Evolutionary conservation across 108 stramenopile species (phyloP), one percentile per base, ranked within the genome.

Genomic region (Nitzschia sp.): DNA sequence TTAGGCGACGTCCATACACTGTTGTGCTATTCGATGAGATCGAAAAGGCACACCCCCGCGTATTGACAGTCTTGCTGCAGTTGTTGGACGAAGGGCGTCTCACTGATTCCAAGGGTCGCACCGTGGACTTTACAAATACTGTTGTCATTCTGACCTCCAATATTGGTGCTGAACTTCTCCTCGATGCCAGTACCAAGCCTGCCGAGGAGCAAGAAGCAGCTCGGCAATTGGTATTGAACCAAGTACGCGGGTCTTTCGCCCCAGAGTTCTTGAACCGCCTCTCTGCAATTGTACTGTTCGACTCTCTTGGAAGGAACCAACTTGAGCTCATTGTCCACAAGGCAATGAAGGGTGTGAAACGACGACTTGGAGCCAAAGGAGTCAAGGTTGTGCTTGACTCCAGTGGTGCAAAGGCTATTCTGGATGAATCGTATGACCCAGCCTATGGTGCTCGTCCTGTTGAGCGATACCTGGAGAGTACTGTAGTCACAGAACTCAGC

Each of bases 191-290:
- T 20, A 65, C 53, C 25, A 67, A 69, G 15, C 25, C 64, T 0
- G 67, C 75, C 17, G 56, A 73, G 3, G 63, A 81, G 55, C 29
- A 44, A 48, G 78, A 79, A 19, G 39, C 52, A 5, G 80, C 83
- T 0, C 80, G 88, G 43, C 71, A 53, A 10, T 55, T 44, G n/a
- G 96, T 97, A 14, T 91, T 95, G 91, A 53, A 39, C 19, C 83
- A 80, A 15, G 91, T 98, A 54, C 70, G 89, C 39, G 55, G 75
- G 56, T 79, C 82, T 20, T 97, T 97, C 67, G 62, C 84, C 2
- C 97, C 97, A 19, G 97, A 98, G 69, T 95, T 98, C 65, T 78
- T 98, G 37, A 98, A 98, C 69, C 91, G 97, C 8, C 76, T 98
- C n/a, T 95, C 94, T 41, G 95, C 93, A 25, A 83, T 96, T 44